phyloP scores from a whole-genome alignment of 2,329 filamentous ascomycete species.

The Trichoderma sp. region DNA sequence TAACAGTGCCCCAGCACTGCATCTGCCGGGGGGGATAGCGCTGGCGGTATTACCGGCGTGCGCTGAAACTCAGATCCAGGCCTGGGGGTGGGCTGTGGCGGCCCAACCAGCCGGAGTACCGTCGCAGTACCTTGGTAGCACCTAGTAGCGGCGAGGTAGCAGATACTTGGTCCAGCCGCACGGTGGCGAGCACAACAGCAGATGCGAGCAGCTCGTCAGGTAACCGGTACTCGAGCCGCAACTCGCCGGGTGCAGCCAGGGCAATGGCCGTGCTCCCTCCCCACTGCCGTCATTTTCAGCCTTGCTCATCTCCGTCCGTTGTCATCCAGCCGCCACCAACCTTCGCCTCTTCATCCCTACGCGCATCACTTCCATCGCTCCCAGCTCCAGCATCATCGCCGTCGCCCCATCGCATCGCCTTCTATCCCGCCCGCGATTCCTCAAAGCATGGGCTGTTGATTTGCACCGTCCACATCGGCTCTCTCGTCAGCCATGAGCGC shows the following conservation, averaged over 20 bases:
- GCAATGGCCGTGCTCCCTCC: neutral
- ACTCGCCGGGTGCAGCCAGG: neutral
- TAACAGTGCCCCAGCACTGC: neutral
- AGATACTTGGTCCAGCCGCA: neutral
- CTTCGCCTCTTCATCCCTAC: neutral
- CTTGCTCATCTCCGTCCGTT: slow-evolving; percentile 9
- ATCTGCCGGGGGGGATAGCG: slow-evolving; percentile 2
- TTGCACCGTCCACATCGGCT: slow-evolving; percentile 8
- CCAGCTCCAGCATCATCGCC: neutral
- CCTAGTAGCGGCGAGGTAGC: neutral
- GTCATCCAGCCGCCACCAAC: slow-evolving; percentile 6
- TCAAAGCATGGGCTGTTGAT: slow-evolving; percentile 19
- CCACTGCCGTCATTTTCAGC: slow-evolving; percentile 12
- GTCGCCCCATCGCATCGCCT: neutral
- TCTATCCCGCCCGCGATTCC: neutral
- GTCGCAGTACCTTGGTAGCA: neutral
- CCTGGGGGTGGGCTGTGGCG: slow-evolving; percentile 1
- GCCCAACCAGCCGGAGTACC: neutral
- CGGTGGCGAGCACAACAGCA: neutral
- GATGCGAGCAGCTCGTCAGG: neutral
- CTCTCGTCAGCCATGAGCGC: slow-evolving; percentile 23
- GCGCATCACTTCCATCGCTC: neutral
- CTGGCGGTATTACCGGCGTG: neutral
- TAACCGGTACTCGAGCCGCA: neutral
- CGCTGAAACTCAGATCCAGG: neutral